Conservation (phyloP, 192 early-diverging fungal genomes). For the Backusella australiensis region DNA sequence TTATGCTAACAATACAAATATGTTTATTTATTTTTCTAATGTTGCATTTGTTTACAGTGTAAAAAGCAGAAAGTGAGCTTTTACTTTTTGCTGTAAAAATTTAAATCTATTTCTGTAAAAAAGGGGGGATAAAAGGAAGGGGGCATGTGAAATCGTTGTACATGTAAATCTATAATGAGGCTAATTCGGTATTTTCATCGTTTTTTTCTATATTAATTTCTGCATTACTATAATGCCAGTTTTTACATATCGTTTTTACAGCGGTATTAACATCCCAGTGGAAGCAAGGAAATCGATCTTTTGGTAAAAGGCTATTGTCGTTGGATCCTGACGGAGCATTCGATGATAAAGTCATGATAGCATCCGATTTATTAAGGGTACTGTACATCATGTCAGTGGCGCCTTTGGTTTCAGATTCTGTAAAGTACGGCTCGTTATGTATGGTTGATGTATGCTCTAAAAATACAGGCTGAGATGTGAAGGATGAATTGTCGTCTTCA, state of each 20-base stretch:
- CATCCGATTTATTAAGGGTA: neutral
- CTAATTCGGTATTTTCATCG: neutral
- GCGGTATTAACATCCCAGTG: slow-evolving; percentile 37
- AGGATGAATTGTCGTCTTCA: neutral
- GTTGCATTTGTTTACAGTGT: neutral
- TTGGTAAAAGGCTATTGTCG: neutral
- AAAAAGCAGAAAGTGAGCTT: neutral
- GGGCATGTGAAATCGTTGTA: neutral
- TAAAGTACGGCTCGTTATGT: neutral
- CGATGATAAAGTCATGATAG: neutral
- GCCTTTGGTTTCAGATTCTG: neutral
- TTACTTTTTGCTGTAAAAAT: neutral
- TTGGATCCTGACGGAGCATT: neutral
- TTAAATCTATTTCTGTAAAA: neutral
- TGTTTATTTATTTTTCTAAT: neutral
- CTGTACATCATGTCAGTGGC: neutral
- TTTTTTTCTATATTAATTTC: neutral
- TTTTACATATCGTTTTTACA: slow-evolving; percentile 6
- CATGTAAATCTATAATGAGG: neutral
- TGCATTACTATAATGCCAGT: neutral
- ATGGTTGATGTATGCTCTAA: neutral
- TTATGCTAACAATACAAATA: neutral
- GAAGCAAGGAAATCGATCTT: slow-evolving; percentile 31
- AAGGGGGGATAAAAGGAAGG: neutral
- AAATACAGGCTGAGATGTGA: neutral